Conservation (phyloP, 148 eudicot species). For the Suaeda aralocaspica region DNA sequence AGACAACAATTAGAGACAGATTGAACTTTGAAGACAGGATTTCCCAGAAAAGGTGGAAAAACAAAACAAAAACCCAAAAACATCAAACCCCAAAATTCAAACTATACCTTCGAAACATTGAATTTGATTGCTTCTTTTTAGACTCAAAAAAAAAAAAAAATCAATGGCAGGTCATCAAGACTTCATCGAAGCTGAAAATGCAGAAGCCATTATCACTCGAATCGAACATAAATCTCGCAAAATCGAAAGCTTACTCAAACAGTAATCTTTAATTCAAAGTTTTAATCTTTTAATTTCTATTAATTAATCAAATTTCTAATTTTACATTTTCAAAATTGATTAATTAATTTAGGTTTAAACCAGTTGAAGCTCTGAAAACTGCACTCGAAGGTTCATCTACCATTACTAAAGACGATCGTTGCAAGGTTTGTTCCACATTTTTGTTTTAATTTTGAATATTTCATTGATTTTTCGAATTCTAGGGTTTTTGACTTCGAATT, state of each 20-base stretch:
- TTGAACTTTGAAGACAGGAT: constrained; percentile 2
- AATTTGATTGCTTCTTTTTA: not conserved
- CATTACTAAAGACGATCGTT: constrained; percentile 74
- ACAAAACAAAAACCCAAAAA: not conserved
- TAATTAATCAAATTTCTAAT: constrained; percentile 7
- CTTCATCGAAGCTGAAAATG: constrained; percentile 74
- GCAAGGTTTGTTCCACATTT: constrained; percentile 48
- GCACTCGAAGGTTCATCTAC: constrained; percentile 90
- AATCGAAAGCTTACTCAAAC: constrained; percentile 92
- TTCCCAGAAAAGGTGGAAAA: not conserved
- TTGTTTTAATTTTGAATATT: not conserved
- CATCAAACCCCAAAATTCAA: not conserved
- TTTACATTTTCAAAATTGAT: not conserved
- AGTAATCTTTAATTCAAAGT: constrained; percentile 30
- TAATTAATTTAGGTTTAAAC: constrained; percentile 59
- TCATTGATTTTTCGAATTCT: not conserved
- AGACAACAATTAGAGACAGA: not conserved
- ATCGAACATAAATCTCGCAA: constrained; percentile 96
- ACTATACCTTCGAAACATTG: not conserved
- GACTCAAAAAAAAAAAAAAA: constrained; percentile 8
- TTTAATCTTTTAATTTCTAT: not conserved
- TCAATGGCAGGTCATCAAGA: constrained; percentile 41
- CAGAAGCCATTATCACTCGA: constrained; percentile 82
- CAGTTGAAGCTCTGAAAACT: constrained; percentile 93
- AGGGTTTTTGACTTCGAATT: constrained; percentile 9